Base-by-base conservation (phyloP, 192 early-diverging fungal genomes). In the Dimargaris cristalligena region DNA sequence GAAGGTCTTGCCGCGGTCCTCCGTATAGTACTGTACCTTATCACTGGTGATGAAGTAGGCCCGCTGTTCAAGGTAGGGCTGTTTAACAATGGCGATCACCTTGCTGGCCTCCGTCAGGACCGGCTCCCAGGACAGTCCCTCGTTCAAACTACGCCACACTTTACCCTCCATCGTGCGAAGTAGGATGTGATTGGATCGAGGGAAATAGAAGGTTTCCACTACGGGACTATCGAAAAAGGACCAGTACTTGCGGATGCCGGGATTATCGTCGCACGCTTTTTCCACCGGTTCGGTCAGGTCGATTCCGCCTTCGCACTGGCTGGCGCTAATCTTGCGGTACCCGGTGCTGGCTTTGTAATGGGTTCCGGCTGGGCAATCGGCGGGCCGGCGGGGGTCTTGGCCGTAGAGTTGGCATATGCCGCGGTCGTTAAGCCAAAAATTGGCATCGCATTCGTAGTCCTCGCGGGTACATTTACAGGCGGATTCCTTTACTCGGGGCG, bases 381-480 rank as follows among this genome's bases (percentile, higher is more conserved):
- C 58, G 0, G 92, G 91, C 65, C 84, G 80, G 14, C 81, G 67
- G 9, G 90, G 89, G 60, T 96, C 89, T 18, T 67, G 75, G 9
- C 83, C 86, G 50, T 79, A 75, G 10, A 78, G 67, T 3, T 71
- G 73, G 57, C 90, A 92, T 44, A 78, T 61, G 41, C 82, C 82
- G 18, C 80, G 65, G 31, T 69, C 75, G 54, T 89, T 73, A 31
- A 73, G 78, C 76, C 82, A 93, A 65, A 88, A 97, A 11, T 80
- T 77, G 74, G 80, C 75, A 44, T 85, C 90, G 64, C 94, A 97
- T 79, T 93, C 90, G 64, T 72, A 97, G 71, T 97, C 94, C 23
- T 65, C 68, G 3, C 78, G 62, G 2, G 78, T 73, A 67, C 94
- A 97, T 63, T 73, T 65, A 70, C 94, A 97, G 29, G 66, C 62